These are phyloP conservation scores for Cladochytrium replicatum DNA, from an alignment of 192 early-diverging fungal species.

Conservation along the genomic window DNA sequence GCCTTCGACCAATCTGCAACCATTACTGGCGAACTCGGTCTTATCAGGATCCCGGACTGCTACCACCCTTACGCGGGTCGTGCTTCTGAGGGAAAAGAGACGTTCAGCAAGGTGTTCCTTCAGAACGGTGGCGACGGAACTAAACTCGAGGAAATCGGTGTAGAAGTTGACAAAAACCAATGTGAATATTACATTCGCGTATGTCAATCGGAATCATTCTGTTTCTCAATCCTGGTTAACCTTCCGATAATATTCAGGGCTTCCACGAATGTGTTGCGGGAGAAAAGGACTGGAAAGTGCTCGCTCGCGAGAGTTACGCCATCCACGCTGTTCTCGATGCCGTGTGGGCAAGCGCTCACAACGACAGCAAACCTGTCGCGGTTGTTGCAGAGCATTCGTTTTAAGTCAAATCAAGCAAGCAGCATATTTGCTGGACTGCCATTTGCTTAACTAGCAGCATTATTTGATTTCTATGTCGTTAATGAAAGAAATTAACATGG, in stretches of 20 bases:
- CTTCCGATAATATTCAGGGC: neutral
- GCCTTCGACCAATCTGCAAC: neutral
- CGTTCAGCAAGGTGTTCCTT: neutral
- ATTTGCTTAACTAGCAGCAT: too few relatives aligned
- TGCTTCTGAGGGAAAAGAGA: neutral
- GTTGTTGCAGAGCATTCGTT: too few relatives aligned
- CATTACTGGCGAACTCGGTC: neutral
- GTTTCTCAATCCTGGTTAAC: too few relatives aligned
- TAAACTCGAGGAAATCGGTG: neutral
- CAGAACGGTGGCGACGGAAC: neutral
- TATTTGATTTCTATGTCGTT: too few relatives aligned
- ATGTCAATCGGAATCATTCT: too few relatives aligned
- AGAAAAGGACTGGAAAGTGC: neutral
- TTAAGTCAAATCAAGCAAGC: too few relatives aligned
- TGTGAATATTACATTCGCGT: too few relatives aligned
- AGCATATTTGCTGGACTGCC: too few relatives aligned
- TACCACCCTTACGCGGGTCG: neutral
- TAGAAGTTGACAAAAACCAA: neutral
- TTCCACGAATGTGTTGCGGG: neutral
- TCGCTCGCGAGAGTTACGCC: neutral
- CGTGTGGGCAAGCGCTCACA: neutral
- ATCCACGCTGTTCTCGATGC: neutral
- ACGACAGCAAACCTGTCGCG: neutral
- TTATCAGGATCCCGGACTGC: neutral
- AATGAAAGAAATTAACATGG: too few relatives aligned